Base-by-base conservation (phyloP, 768 basidiomycete genomes). In the Phylloporus sp. region DNA sequence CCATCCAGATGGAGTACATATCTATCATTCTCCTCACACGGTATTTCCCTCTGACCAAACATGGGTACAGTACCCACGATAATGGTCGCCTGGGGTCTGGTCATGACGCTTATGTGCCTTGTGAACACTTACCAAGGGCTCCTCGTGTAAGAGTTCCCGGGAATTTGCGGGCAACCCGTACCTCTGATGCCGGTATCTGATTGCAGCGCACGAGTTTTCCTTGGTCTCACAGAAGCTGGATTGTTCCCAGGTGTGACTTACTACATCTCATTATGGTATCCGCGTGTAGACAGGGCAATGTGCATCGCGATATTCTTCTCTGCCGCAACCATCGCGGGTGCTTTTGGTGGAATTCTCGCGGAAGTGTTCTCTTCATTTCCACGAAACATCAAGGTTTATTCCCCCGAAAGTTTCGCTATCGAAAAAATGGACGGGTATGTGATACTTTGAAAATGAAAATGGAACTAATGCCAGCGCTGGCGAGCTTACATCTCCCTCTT, bases 271-370 rank as follows among this genome's bases (percentile, higher is more conserved):
- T 60, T 79, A 39, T 84, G 82, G 81, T 79, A 86, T 57, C 72
- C 78, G 9, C 69, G 76, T 28, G 66, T 67, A 42, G 82, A 84
- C 55, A 74, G 81, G 35, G 80, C 77, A 15, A 66, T 64, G 55
- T 74, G 82, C 22, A 73, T 81, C 45, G 79, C 81, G 5, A 68
- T 84, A 29, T 83, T 84, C 69, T 82, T 82, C 60, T 76, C 76
- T 17, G 79, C 80, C 29, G 79, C 80, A 10, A 81, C 79, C 2
- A 57, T 77, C 28, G 75, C 80, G 15, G 80, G 72, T 45, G 63
- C 68, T 52, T 79, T 68, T 59, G 76, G 78, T 38, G 77, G 78
- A 26, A 56, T 79, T 37, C 67, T 60, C 24, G 78, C 77, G 44
- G 78, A 57, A 54, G 75, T 44, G 3, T 23, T 15, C 5, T 37